Conservation (phyloP, 2,329 filamentous ascomycete genomes). For the Parastagonospora avenae region DNA sequence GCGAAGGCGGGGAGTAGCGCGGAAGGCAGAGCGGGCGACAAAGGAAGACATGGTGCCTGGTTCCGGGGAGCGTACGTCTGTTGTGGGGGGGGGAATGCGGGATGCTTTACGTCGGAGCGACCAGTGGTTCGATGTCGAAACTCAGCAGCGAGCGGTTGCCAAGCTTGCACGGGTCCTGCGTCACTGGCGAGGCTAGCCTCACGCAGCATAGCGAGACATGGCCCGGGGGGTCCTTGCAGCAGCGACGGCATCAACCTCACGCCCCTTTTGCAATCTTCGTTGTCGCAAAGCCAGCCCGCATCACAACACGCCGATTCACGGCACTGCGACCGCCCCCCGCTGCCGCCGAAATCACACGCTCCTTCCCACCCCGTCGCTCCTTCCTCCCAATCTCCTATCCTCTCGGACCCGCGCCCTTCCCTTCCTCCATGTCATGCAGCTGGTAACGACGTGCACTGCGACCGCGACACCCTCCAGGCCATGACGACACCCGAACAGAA, state of each 20-base stretch:
- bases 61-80: slow-evolving; percentile 22
- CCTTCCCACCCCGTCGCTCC: slow-evolving; percentile 17
- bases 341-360: slow-evolving; percentile 20
- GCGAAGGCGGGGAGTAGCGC: slow-evolving; percentile 53
- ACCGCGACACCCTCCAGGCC: slow-evolving; percentile 34
- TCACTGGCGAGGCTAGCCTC: slow-evolving; percentile 14
- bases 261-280: slow-evolving; percentile 17
- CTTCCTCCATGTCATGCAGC: slow-evolving; percentile 41
- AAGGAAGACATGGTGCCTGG: slow-evolving; percentile 53
- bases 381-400: slow-evolving; percentile 3
- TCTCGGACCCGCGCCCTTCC: slow-evolving; percentile 12
- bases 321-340: slow-evolving; percentile 1
- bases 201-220: slow-evolving; percentile 14
- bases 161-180: slow-evolving; percentile 19
- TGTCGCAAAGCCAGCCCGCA: neutral
- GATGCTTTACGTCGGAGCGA: slow-evolving; percentile 1
- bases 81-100: slow-evolving; percentile 11
- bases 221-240: slow-evolving; percentile 17
- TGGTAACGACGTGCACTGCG: slow-evolving; percentile 23
- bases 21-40: slow-evolving; percentile 52
- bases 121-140: slow-evolving; percentile 25
- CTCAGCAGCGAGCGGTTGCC: slow-evolving; percentile 10
- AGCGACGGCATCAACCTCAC: slow-evolving; percentile 16
- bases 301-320: neutral
- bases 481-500: slow-evolving; percentile 42